A percentile compares a stretch with the other conserved stretches of the same genome.
Evolutionary conservation across 192 early-diverging fungal genomes (phyloP).

Genomic region (Funneliformis geosporum): DNA sequence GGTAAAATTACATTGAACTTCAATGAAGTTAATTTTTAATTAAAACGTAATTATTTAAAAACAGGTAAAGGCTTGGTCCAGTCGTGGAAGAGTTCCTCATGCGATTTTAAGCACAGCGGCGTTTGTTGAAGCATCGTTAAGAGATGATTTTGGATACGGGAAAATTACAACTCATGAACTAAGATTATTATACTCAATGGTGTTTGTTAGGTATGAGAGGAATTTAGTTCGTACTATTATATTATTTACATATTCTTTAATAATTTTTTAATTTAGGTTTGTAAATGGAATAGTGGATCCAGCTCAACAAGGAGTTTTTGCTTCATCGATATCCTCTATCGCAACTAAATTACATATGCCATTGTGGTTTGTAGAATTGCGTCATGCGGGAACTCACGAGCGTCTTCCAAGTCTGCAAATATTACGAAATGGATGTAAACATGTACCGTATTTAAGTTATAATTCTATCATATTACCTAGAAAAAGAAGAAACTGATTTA

Average conservation of each 20-base stretch:
- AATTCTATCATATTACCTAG: conserved; percentile 1
- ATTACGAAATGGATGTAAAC: conserved; percentile 49
- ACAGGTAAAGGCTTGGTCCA: conserved; percentile 68
- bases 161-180: conserved; percentile 18
- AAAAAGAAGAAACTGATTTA: neutral
- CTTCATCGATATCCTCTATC: conserved; percentile 52
- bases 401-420: conserved; percentile 58
- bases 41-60: neutral
- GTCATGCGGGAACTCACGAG: conserved; percentile 68
- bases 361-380: conserved; percentile 67
- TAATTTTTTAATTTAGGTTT: conserved; percentile 12
- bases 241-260: neutral
- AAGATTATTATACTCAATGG: conserved; percentile 30
- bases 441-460: conserved; percentile 34
- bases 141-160: conserved; percentile 38
- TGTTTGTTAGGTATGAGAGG: conserved; percentile 6
- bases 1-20: conserved; percentile 36
- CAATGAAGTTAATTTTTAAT: neutral
- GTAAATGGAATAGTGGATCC: conserved; percentile 34
- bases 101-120: conserved; percentile 59
- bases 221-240: neutral
- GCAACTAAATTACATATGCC: conserved; percentile 59
- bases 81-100: conserved; percentile 63
- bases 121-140: conserved; percentile 60
- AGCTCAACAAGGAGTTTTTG: conserved; percentile 32